Conservation (phyloP, 495 filamentous ascomycete species). For the Filosporella fistucella region DNA sequence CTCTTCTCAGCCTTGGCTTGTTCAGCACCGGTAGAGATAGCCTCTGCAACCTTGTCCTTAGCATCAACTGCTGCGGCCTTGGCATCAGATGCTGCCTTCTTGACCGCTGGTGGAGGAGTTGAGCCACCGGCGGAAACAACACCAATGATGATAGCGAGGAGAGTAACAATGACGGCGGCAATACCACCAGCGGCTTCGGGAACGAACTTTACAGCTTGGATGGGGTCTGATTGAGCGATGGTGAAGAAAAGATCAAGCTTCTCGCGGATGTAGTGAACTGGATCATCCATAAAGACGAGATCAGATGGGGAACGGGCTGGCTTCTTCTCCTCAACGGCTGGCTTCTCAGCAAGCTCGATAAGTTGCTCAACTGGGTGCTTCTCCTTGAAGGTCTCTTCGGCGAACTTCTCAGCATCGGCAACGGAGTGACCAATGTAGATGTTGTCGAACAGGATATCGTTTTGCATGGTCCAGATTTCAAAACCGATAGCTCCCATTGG, state of each 20-base stretch:
- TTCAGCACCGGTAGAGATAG: slow-evolving; percentile 60
- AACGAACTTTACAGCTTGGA: slow-evolving; percentile 85
- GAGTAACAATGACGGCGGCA: slow-evolving; percentile 59
- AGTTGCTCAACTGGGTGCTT: slow-evolving; percentile 84
- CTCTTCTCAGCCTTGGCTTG: slow-evolving; percentile 61
- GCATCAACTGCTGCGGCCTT: slow-evolving; percentile 65
- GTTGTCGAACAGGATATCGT: slow-evolving; percentile 98
- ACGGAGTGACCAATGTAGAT: slow-evolving; percentile 99
- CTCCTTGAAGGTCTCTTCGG: slow-evolving; percentile 87
- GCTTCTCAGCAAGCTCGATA: slow-evolving; percentile 77
- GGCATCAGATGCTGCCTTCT: slow-evolving; percentile 59
- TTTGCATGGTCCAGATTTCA: slow-evolving; percentile 99
- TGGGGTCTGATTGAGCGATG: slow-evolving; percentile 79
- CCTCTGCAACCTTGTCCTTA: slow-evolving; percentile 79
- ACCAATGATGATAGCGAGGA: slow-evolving; percentile 59
- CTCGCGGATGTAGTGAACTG: slow-evolving; percentile 81
- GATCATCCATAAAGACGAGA: slow-evolving; percentile 90
- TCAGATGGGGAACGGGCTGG: slow-evolving; percentile 59
- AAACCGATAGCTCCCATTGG: slow-evolving; percentile 79
- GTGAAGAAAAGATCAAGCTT: slow-evolving; percentile 85
- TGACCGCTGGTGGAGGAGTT: slow-evolving; percentile 35
- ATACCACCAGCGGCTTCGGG: slow-evolving; percentile 86
- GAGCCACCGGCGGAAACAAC: slow-evolving; percentile 48
- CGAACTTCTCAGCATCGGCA: slow-evolving; percentile 86
- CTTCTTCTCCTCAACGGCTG: slow-evolving; percentile 64